Evolutionary conservation across 139 green algal species (phyloP), one percentile per base, ranked within the genome.

Genomic region (Volvox reticuliferus): DNA sequence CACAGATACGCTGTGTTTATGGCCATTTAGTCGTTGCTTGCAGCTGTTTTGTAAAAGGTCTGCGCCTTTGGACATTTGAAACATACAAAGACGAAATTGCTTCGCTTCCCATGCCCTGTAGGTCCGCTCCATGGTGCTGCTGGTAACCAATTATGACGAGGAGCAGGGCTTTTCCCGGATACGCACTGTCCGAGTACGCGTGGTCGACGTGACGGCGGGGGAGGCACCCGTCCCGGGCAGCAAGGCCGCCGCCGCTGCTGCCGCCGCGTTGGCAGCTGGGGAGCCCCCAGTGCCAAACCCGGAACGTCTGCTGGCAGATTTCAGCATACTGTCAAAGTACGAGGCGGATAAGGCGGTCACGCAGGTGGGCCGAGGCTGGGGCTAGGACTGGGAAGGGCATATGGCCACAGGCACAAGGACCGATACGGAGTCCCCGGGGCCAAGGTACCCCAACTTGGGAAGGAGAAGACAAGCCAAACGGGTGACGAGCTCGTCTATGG

Each of bases 131-230:
- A 81, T 91, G 36, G 79, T 93, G n/a, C 81, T 92, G 55, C 22
- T 94, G 37, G 80, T 94, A 9, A 82, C 76, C 73, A 93, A 94
- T 86, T 94, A 94, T 55, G 92, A 90, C 71, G 62, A 77, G 92
- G 89, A 78, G 80, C 86, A 63, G 89, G 92, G 67, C 87, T 90
- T 90, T 20, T 82, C 67, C 17, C 76, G 75, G 12, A 35, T 91
- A 65, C 87, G 87, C 87, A 86, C 87, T 3, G 87, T 91, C 35
- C 61, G 87, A 21, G 22, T 21, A 5, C 87, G 87, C 61, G 22
- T 92, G 75, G 36, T 82, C 24, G 88, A 92, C 50, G 79, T 86
- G 12, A 79, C 33, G 14, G 68, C 80, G 13, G 88, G 88, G 0
- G 88, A 88, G 78, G 79, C 44, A 68, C 67, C 36, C 24, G 28